Percentiles rank a stretch among this genome's conserved stretches.
These are phyloP conservation scores for Eimeria necatrix DNA, from an alignment of 169 alveolate genomes.

Conservation along the genomic window DNA sequence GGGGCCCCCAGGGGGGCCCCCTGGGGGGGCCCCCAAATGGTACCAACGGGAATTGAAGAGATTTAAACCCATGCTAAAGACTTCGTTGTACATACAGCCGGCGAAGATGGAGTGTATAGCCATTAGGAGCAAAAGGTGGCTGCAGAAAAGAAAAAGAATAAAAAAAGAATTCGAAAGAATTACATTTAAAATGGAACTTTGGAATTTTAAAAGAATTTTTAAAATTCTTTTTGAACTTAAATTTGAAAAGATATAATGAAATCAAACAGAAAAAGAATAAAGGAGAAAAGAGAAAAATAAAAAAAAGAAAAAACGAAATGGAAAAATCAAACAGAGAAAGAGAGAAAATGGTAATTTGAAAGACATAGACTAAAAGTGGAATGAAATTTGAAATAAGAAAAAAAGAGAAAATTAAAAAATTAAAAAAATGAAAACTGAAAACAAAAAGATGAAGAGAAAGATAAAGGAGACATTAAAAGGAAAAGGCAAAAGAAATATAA, in stretches of 20 bases:
- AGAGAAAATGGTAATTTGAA: too few relatives aligned
- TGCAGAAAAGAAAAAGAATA: slow-evolving; percentile 72
- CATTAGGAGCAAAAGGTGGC: slow-evolving; percentile 97
- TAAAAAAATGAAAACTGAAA: background rate
- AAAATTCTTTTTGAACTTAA: too few relatives aligned
- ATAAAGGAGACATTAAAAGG: background rate
- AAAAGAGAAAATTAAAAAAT: too few relatives aligned
- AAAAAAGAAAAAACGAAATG: too few relatives aligned
- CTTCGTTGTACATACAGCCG: slow-evolving; percentile 97
- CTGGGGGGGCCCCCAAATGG: background rate
- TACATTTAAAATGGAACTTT: background rate
- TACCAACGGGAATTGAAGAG: slow-evolving; percentile 92
- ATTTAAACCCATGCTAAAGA: slow-evolving; percentile 96
- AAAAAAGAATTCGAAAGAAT: too few relatives aligned
- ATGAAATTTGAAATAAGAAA: too few relatives aligned
- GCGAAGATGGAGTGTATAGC: slow-evolving; percentile 97
- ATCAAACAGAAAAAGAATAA: too few relatives aligned
- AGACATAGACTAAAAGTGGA: too few relatives aligned
- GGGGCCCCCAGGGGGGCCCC: background rate
- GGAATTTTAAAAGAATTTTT: too few relatives aligned
- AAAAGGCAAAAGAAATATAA: background rate
- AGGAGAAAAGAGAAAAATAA: too few relatives aligned
- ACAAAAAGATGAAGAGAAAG: background rate
- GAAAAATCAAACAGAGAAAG: too few relatives aligned
- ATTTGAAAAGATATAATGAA: too few relatives aligned